These are phyloP conservation scores for Talaromyces sp. DNA, from an alignment of 2,329 filamentous ascomycete genomes.

Conservation along the genomic window DNA sequence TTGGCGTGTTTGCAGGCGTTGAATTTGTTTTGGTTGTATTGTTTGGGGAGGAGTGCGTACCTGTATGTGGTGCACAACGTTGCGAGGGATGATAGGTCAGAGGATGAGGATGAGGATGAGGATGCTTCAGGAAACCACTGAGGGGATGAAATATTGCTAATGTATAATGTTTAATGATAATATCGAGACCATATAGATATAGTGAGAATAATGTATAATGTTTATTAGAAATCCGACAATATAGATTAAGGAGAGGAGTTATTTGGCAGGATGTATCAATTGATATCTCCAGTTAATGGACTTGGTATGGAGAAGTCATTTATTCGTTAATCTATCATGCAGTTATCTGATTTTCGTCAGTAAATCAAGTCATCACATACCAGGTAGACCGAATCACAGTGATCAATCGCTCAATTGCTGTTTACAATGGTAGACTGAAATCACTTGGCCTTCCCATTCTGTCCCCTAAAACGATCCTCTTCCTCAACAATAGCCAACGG, in stretches of 20 bases:
- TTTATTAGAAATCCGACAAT: not conserved
- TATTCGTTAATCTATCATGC: not conserved
- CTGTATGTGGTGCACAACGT: constrained; percentile 6
- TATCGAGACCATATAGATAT: not conserved
- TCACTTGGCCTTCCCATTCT: constrained; percentile 12
- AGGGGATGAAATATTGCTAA: not conserved
- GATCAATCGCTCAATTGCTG: not conserved
- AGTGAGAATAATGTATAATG: not conserved
- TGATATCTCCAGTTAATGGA: no score
- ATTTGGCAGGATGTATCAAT: no score
- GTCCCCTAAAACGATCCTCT: constrained; percentile 54
- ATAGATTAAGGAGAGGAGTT: no score
- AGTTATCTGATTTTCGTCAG: not conserved
- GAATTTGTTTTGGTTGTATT: constrained; percentile 14
- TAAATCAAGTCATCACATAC: not conserved
- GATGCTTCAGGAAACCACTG: not conserved
- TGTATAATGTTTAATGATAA: not conserved
- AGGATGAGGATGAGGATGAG: constrained; percentile 3
- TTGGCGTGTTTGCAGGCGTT: constrained; percentile 9
- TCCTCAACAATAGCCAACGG: constrained; percentile 61
- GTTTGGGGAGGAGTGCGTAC: constrained; percentile 8
- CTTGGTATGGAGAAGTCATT: not conserved
- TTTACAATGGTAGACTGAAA: not conserved
- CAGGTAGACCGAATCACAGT: no score
- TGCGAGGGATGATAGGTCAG: constrained; percentile 12